These are phyloP conservation scores for Pleurozium schreberi DNA, from an alignment of 225 moss, liverwort and hornwort species.

Conservation along the genomic window DNA sequence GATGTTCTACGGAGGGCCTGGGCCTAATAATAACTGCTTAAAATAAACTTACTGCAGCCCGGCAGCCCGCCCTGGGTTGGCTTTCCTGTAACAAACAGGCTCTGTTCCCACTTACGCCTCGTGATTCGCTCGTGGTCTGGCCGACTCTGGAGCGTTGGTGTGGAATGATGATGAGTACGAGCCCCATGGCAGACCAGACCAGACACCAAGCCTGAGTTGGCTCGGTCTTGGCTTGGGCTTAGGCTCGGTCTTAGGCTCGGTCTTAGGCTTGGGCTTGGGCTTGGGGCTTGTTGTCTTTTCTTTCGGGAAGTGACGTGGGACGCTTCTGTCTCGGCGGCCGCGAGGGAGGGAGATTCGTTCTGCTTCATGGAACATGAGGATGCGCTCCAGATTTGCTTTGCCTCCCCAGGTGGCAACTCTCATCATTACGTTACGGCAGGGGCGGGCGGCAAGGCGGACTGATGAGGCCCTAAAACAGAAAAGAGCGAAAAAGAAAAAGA, in stretches of 20 bases:
- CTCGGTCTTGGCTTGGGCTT: no score
- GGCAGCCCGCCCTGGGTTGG: no score
- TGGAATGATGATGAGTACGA: background rate
- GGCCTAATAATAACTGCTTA: no score
- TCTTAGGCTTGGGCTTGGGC: no score
- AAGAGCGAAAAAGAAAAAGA: no score
- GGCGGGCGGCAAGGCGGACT: no score
- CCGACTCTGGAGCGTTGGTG: background rate
- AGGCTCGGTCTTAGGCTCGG: no score
- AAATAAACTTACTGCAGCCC: no score
- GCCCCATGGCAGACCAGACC: background rate
- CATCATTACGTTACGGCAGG: background rate
- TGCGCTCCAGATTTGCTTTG: background rate
- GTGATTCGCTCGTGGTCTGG: background rate
- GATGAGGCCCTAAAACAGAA: rapidly evolving
- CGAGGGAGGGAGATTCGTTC: background rate
- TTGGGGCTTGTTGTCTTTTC: no score
- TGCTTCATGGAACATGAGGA: background rate
- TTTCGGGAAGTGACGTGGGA: no score
- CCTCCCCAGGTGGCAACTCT: background rate
- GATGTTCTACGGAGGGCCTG: no score
- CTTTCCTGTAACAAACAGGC: background rate
- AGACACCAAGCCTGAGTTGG: background rate
- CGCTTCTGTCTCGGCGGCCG: background rate
- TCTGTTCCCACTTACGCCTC: background rate